These are phyloP conservation scores for Sphaerostilbella broomeana DNA, from an alignment of 2,329 filamentous ascomycete species.

Conservation along the genomic window DNA sequence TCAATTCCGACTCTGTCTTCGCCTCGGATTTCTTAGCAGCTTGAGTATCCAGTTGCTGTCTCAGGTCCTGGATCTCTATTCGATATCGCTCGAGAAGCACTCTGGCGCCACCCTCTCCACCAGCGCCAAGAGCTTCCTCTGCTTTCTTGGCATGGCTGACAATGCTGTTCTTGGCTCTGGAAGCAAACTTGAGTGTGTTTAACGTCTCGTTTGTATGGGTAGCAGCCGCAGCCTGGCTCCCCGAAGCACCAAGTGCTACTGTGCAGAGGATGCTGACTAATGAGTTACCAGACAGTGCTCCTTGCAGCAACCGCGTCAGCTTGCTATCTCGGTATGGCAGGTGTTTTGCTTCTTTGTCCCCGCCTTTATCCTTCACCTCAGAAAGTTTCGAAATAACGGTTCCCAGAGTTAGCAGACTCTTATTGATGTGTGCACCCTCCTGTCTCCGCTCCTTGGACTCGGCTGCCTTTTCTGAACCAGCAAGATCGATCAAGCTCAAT, in stretches of 20 bases:
- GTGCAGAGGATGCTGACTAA: slow-evolving; percentile 97
- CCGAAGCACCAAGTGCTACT: slow-evolving; percentile 77
- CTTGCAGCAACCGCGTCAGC: slow-evolving; percentile 84
- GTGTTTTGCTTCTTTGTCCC: slow-evolving; percentile 83
- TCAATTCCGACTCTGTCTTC: slow-evolving; percentile 54
- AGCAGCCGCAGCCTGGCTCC: slow-evolving; percentile 62
- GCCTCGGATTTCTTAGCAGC: slow-evolving; percentile 58
- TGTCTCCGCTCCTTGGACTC: slow-evolving; percentile 90
- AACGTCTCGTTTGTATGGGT: slow-evolving; percentile 82
- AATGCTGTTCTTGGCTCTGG: slow-evolving; percentile 94
- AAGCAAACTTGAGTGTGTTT: slow-evolving; percentile 95
- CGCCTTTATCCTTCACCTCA: slow-evolving; percentile 73
- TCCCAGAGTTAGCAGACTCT: slow-evolving; percentile 87
- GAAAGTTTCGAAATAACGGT: slow-evolving; percentile 94
- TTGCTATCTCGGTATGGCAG: slow-evolving; percentile 97
- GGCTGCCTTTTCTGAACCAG: slow-evolving; percentile 91
- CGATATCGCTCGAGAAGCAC: slow-evolving; percentile 89
- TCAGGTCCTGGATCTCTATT: slow-evolving; percentile 81
- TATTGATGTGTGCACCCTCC: slow-evolving; percentile 97
- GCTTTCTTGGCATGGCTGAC: slow-evolving; percentile 94
- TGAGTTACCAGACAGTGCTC: slow-evolving; percentile 85
- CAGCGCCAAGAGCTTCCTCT: slow-evolving; percentile 74
- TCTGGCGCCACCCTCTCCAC: slow-evolving; percentile 77
- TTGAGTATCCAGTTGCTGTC: slow-evolving; percentile 75
- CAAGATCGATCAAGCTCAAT: slow-evolving; percentile 89